phyloP scores from a whole-genome alignment of 2,329 filamentous ascomycete species.

The Ceratocystis huliohia region DNA sequence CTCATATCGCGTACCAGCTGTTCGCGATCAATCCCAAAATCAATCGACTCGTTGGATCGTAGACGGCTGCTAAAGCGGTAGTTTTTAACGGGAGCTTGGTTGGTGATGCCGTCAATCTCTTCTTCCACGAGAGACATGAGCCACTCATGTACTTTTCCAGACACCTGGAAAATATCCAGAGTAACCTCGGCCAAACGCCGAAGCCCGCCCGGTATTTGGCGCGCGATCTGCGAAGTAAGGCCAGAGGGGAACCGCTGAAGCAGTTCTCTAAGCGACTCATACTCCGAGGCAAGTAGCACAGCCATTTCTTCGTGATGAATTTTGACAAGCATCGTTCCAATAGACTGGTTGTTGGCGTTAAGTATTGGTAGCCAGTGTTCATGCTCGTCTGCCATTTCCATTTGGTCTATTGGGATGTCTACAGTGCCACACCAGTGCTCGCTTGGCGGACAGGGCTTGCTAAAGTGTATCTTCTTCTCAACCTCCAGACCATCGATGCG shows the following conservation, averaged over 20 bases:
- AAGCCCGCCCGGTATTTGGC: conserved; percentile 63
- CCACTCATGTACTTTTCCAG: conserved; percentile 74
- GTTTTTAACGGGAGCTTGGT: conserved; percentile 63
- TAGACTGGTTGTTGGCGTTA: conserved; percentile 60
- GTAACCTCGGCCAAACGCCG: conserved; percentile 73
- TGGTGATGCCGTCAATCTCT: conserved; percentile 87
- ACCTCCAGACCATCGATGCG: conserved; percentile 39
- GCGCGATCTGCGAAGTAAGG: conserved; percentile 72
- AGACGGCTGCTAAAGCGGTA: conserved; percentile 58
- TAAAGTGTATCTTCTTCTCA: conserved; percentile 19
- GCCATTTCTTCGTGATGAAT: conserved; percentile 78
- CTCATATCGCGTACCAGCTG: conserved; percentile 63
- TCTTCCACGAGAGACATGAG: conserved; percentile 87
- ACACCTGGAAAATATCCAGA: conserved; percentile 90
- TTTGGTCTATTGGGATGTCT: conserved; percentile 67
- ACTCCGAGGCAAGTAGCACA: conserved; percentile 75
- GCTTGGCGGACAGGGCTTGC: conserved; percentile 26
- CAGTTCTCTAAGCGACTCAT: conserved; percentile 67
- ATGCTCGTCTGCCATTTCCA: conserved; percentile 62
- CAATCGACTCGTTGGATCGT: conserved; percentile 56
- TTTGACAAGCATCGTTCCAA: conserved; percentile 76
- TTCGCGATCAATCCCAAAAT: conserved; percentile 53
- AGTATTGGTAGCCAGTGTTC: conserved; percentile 81
- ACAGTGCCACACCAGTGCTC: conserved; percentile 56
- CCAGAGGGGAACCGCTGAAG: conserved; percentile 75